Evolutionary conservation across 148 eudicot species (phyloP).

Genomic region (Rhododendron ovatum): DNA sequence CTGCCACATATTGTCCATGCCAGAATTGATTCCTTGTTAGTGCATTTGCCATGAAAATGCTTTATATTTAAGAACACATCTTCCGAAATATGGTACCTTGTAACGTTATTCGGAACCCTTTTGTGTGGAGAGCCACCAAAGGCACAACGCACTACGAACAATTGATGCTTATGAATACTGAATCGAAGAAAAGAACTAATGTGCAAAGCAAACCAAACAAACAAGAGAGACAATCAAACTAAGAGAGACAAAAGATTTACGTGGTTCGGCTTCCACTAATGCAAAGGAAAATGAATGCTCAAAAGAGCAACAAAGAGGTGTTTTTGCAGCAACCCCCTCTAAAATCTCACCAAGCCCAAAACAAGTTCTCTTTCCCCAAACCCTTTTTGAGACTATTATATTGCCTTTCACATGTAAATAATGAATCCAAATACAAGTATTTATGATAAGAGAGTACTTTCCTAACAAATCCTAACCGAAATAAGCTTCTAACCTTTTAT

Average conservation of each 20-base stretch:
- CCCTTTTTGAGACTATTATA: neutral
- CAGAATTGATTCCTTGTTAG: neutral
- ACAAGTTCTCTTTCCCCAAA: neutral
- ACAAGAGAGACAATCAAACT: neutral
- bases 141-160: neutral
- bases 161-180: neutral
- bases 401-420: no score
- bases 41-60: slow-evolving; percentile 2
- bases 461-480: no score
- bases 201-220: neutral
- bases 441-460: no score
- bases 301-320: neutral
- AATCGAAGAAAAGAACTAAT: neutral
- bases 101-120: neutral
- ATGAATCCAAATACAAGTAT: no score
- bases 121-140: neutral
- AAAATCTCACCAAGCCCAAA: neutral
- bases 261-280: neutral
- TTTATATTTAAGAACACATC: neutral
- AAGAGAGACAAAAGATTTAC: neutral
- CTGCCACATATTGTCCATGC: neutral
- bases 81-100: neutral
- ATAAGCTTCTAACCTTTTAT: neutral
- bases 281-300: neutral
- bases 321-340: neutral